Conservation (phyloP, 2,329 filamentous ascomycete genomes). For the Trichoderma sp. region DNA sequence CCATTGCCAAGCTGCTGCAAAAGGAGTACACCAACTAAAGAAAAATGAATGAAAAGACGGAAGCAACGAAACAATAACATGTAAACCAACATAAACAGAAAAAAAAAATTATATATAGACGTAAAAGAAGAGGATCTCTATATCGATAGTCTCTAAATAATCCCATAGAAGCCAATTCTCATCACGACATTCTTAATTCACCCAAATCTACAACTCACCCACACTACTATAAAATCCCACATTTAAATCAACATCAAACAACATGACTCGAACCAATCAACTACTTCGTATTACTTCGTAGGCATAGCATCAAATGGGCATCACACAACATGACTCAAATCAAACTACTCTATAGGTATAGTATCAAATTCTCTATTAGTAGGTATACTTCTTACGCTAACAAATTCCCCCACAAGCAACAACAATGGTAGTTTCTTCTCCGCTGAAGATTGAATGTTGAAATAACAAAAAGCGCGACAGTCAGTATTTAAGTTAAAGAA, state of each 20-base stretch:
- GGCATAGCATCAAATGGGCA: background rate
- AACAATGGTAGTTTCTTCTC: background rate
- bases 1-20: constrained; percentile 61
- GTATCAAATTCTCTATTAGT: constrained; percentile 22
- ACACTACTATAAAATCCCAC: background rate
- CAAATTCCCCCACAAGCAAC: background rate
- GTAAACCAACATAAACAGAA: background rate
- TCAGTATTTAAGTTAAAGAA: background rate
- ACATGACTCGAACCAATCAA: background rate
- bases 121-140: background rate
- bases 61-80: background rate
- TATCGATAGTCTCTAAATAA: constrained; percentile 8
- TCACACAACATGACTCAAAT: background rate
- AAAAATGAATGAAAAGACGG: constrained; percentile 21
- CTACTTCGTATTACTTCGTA: background rate
- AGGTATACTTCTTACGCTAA: constrained; percentile 20
- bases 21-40: constrained; percentile 55
- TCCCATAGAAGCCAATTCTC: background rate
- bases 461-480: background rate
- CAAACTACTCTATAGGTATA: background rate
- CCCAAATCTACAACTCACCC: background rate
- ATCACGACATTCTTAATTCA: background rate
- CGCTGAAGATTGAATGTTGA: background rate
- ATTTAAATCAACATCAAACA: background rate
- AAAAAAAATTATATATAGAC: constrained; percentile 10